A percentile compares a stretch with the other conserved stretches of the same genome.
Evolutionary conservation across 371 early-diverging fungal genomes (phyloP).

Genomic region (Apophysomyces elegans): DNA sequence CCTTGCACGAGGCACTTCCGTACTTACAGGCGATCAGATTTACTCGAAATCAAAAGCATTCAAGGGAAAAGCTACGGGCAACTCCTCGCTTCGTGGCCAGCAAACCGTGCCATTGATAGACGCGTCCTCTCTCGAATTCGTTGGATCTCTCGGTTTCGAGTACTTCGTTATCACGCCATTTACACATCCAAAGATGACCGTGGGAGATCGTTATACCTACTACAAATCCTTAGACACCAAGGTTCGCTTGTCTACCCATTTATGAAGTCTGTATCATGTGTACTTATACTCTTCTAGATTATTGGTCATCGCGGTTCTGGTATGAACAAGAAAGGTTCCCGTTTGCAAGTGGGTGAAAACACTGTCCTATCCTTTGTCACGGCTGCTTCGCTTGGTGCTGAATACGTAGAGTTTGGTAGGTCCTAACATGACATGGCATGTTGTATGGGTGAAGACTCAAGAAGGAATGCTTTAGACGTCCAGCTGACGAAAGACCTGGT

Average conservation of each 20-base stretch:
- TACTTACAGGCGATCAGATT: conserved; percentile 55
- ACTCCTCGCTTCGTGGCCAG: conserved; percentile 46
- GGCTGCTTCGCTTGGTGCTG: conserved; percentile 87
- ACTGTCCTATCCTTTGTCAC: conserved; percentile 90
- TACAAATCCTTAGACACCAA: conserved; percentile 69
- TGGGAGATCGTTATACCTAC: conserved; percentile 65
- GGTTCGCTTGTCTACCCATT: conserved; percentile 21
- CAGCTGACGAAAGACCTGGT: conserved; percentile 93
- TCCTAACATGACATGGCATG: background rate
- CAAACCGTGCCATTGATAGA: conserved; percentile 66
- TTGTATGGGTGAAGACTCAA: background rate
- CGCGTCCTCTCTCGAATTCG: conserved; percentile 54
- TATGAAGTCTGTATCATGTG: too few relatives aligned
- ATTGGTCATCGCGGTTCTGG: conserved; percentile 97
- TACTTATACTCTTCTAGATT: conserved; percentile 38
- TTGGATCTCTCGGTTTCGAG: conserved; percentile 68
- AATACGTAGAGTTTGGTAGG: conserved; percentile 92
- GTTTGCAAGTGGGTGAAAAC: conserved; percentile 92
- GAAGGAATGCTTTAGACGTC: conserved; percentile 65
- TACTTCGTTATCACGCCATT: conserved; percentile 73
- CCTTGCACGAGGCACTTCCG: conserved; percentile 64
- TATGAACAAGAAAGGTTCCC: conserved; percentile 71
- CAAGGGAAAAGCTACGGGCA: conserved; percentile 38
- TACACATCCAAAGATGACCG: conserved; percentile 58
- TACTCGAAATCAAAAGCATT: conserved; percentile 45